Evolutionary conservation across 1,284 basidiomycete species (phyloP), one percentile per base, ranked within the genome.

Genomic region (Trametes sp.): DNA sequence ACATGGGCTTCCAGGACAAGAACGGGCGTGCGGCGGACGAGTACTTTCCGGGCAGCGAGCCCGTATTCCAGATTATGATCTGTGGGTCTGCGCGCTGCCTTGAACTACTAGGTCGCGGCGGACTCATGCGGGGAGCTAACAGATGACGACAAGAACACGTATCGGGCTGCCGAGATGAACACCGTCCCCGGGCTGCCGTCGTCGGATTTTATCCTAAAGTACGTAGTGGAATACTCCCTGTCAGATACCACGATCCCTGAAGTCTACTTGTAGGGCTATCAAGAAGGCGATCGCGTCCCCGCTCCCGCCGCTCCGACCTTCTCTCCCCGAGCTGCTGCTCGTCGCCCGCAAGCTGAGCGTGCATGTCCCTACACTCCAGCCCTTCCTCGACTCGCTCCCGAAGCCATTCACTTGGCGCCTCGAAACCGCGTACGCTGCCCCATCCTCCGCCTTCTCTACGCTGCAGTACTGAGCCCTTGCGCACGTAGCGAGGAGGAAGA

Each of bases 351-450:
- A 77, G 54, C 68, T 79, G 23, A 62, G 68, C 26, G 72, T 67
- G 21, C 77, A 79, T 56, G 60, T 71, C 2, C 54, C 64, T 10
- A 62, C 69, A 6, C 63, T 79, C 28, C 67, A 68, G 45, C 75
- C 75, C 11, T 80, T 80, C 68, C 69, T 79, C n/a, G 73, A 79
- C 60, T 74, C 77, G 0, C 73, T 80, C 19, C 77, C 77, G 1
- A 49, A 67, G 0, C 74, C 75, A 16, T 78, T 79, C 62, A 69
- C 68, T 29, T 80, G 78, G 78, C 65, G 74, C 2, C 46, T 79
- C 4, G 78, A 79, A 65, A 78, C 76, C 4, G 54, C 45, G 70
- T 70, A 41, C 41, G 69, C 64, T 21, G 29, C 29, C 8, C 21
- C 44, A 9, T 23, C 19, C 29, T 13, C 28, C 45, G 19, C 35